phyloP scores from a whole-genome alignment of 306 rosid species.

The Carpinus fangiana region DNA sequence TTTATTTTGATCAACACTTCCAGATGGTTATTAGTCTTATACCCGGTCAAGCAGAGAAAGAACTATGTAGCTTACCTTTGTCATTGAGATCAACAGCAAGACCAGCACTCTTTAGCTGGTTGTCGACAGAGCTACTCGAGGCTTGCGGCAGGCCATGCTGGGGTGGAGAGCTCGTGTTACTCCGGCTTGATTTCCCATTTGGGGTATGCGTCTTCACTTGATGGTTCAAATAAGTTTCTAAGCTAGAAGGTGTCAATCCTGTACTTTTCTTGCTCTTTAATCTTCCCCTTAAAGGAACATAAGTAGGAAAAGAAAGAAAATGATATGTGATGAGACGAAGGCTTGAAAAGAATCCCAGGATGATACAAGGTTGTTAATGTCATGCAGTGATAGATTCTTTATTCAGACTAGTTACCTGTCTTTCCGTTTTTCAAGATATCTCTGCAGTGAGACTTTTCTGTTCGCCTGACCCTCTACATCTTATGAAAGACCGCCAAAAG shows the following conservation, averaged over 20 bases:
- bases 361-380: conserved; percentile 16
- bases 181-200: conserved; percentile 74
- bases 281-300: conserved; percentile 61
- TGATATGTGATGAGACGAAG: conserved; percentile 30
- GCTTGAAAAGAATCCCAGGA: conserved; percentile 15
- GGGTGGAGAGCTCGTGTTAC: conserved; percentile 78
- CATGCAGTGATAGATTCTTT: conserved; percentile 31
- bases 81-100: conserved; percentile 88
- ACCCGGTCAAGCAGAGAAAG: conserved; percentile 9
- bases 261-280: conserved; percentile 67
- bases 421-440: conserved; percentile 85
- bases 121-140: conserved; percentile 54
- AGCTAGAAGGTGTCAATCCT: conserved; percentile 53
- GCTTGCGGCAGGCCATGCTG: conserved; percentile 60
- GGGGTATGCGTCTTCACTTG: conserved; percentile 60
- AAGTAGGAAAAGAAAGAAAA: conserved; percentile 43
- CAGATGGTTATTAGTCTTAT: background rate
- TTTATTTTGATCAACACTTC: background rate
- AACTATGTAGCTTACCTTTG: conserved; percentile 52
- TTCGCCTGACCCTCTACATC: conserved; percentile 88
- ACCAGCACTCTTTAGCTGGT: conserved; percentile 55
- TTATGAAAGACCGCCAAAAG: conserved; percentile 42
- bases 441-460: conserved; percentile 78
- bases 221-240: conserved; percentile 70
- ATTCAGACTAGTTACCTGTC: conserved; percentile 63